Base-by-base conservation (phyloP, 2,329 filamentous ascomycete genomes). In the Aureobasidium musti region DNA sequence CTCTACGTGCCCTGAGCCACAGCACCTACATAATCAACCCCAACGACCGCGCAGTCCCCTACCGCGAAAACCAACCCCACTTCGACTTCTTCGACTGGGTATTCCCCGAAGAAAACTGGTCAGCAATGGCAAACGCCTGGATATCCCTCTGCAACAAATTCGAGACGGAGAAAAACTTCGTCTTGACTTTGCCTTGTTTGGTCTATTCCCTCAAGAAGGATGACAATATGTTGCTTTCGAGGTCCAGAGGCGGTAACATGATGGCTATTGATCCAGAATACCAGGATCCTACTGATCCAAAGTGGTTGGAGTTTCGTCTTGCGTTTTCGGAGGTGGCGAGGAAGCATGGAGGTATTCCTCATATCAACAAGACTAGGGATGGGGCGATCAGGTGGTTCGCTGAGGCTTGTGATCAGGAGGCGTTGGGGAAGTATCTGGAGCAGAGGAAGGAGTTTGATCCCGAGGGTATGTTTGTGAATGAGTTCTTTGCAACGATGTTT, bases 81-180 rank as follows among this genome's bases (percentile, higher is more conserved):
- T 67, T 67, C 10, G 66, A 67, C 21, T 65, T 67, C 45, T 56
- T 59, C 53, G 66, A 67, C 45, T 67, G 66, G 60, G 66, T 63
- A 5, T 67, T 67, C 28, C 60, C 66, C 2, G 66, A 67, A 30
- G 23, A 45, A 6, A 67, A 59, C 26, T 67, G 66, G 66, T 35
- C 52, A 11, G 28, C 26, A 19, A 67, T 67, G 66, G 66, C 64
- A 3, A 45, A 50, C 3, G 66, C 21, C 4, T 47, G 43, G 21
- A 26, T 47, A 0, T 14, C 10, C 43, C 43, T 47, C 11, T 47
- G 43, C 61, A 57, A 60, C 7, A 45, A 50, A 8, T 67, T 67
- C 66, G 53, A 50, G 13, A 10, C 23, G 1, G 66, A 67, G 13
- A 47, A 23, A 13, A 45, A 66, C 21, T 66, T 66, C 43, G 26